Evolutionary conservation across 192 early-diverging fungal species (phyloP), one percentile per base, ranked within the genome.

Genomic region (Ambispora gerdemannii): DNA sequence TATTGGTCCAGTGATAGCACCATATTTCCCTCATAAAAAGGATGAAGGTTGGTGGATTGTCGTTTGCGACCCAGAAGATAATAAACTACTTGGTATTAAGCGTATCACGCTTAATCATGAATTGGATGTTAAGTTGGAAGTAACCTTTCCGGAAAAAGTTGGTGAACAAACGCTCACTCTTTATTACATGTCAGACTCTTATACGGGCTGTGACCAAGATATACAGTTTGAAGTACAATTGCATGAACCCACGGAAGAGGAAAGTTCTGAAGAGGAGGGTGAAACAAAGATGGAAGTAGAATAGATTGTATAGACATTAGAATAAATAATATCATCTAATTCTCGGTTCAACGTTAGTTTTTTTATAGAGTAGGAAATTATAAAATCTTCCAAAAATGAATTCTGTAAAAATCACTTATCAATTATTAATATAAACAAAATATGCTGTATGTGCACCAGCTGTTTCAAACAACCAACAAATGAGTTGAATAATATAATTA

Each of bases 11-110:
- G 96, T 95, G 3, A 82, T 92, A 59, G 95, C 97, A 33, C 95
- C 95, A 4, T 95, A 88, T 82, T 99, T 92, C 84, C 95, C 97
- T 7, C 77, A 79, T 20, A 78, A 86, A 77, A 93, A 95, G 78
- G 88, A 92, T 55, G 97, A 99, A 78, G 89, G 89, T 15, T 99
- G 97, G 97, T 99, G 97, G 97, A 77, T 97, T 64, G 92, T 99
- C 6, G 72, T 99, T 38, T 96, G 92, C 22, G 93, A 97, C 31
- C 77, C 88, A 11, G 71, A 81, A 17, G 79, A 80, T 3, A 95
- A 96, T 73, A 76, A 90, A 7, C 77, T 99, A 51, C 65, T 95
- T 60, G 90, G 91, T 1, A 93, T 99, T 73, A 97, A 97, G 82
- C 80, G 95, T n/a, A 79, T 91, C 17, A 85, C 82, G 2, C 67